A percentile compares a stretch with the other conserved stretches of the same genome.
Conservation (phyloP, 73 alveolate species). For the Uronychia binucleata region DNA sequence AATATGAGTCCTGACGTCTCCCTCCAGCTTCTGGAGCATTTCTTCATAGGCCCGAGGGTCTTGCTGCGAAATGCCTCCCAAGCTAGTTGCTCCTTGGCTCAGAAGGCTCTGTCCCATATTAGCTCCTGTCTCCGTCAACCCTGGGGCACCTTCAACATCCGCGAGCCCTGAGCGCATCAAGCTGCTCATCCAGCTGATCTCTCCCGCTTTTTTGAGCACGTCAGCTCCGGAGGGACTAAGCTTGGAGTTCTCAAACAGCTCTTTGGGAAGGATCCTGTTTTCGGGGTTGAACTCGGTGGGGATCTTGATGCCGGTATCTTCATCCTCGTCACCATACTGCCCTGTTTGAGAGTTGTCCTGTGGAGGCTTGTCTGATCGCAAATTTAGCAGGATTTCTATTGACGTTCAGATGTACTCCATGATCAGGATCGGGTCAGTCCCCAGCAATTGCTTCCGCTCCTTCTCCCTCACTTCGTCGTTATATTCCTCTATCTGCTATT, state of each 20-base stretch:
- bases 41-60: conserved; percentile 24
- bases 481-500: conserved; percentile 24
- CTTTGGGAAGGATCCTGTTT: background rate
- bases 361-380: conserved; percentile 2
- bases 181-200: background rate
- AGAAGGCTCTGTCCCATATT: background rate
- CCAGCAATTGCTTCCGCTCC: conserved; percentile 6
- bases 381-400: conserved; percentile 13
- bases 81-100: background rate
- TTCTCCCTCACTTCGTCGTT: conserved; percentile 4
- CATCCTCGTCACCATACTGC: conserved; percentile 12
- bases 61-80: background rate
- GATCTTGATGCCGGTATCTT: background rate
- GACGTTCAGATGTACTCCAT: conserved; percentile 12
- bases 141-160: background rate
- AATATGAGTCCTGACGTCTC: conserved; percentile 35
- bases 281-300: background rate
- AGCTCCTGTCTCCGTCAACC: background rate
- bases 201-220: background rate
- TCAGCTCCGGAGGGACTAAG: background rate
- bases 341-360: background rate
- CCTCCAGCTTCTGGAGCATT: conserved; percentile 30
- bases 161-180: background rate
- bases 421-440: background rate
- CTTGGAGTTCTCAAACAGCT: background rate